These are phyloP conservation scores for Aspergillus aculeatus DNA, from an alignment of 2,329 filamentous ascomycete species.

Conservation along the genomic window DNA sequence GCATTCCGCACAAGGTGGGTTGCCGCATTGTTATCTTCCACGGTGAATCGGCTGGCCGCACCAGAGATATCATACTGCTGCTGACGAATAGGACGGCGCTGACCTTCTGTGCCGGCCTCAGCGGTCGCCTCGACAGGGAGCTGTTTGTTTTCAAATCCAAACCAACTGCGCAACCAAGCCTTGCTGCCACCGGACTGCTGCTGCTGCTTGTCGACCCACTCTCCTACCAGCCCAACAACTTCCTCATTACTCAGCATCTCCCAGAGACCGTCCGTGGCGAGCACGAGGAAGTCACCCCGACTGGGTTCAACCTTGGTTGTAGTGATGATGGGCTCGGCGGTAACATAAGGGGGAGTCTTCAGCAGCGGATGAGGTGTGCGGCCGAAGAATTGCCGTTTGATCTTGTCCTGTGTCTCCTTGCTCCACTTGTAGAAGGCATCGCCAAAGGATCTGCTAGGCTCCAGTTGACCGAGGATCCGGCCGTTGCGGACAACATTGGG, in stretches of 20 bases:
- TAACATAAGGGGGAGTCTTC: constrained; percentile 94
- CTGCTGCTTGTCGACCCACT: constrained; percentile 84
- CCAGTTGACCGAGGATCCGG: constrained; percentile 84
- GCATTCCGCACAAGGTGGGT: constrained; percentile 95
- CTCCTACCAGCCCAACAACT: constrained; percentile 91
- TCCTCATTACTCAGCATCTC: constrained; percentile 99
- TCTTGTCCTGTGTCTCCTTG: constrained; percentile 74
- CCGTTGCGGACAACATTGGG: constrained; percentile 84
- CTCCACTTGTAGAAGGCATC: constrained; percentile 98
- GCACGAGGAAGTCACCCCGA: constrained; percentile 89
- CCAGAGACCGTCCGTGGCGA: constrained; percentile 96
- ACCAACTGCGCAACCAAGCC: constrained; percentile 74
- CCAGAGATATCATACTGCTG: constrained; percentile 82
- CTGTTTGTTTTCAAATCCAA: constrained; percentile 51
- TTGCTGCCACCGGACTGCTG: constrained; percentile 40
- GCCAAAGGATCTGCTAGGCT: constrained; percentile 91
- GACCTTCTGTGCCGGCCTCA: constrained; percentile 59
- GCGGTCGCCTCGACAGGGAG: constrained; percentile 73
- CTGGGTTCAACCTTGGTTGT: constrained; percentile 88
- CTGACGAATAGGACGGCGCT: constrained; percentile 78
- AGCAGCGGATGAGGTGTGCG: constrained; percentile 72
- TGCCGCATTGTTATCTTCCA: constrained; percentile 92
- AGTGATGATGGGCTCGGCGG: constrained; percentile 90
- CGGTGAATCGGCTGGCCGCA: constrained; percentile 75
- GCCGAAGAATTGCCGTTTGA: constrained; percentile 85